Conservation (phyloP, 805 yeast genomes). For the Sugiyamaella boreocaroliniensis region DNA sequence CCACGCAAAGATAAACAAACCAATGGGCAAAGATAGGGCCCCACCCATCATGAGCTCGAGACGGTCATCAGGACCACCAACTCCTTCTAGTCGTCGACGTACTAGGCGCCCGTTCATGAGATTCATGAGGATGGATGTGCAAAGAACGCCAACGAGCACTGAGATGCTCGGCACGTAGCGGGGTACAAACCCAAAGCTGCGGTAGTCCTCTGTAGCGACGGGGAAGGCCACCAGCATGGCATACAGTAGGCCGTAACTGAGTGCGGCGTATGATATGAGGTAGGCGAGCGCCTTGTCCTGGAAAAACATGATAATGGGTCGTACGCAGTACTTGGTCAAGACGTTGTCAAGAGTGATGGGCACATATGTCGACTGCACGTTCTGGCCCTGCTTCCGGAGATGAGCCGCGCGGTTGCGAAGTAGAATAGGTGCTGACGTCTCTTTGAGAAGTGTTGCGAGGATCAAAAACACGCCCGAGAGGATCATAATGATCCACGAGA, state of each 20-base stretch:
- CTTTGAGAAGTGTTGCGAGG: slow-evolving; percentile 27
- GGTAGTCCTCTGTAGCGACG: slow-evolving; percentile 16
- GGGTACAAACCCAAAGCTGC: slow-evolving; percentile 1
- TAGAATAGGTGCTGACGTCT: slow-evolving; percentile 26
- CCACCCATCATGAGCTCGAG: slow-evolving; percentile 7
- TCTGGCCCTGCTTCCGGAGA: slow-evolving; percentile 38
- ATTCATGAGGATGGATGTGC: not conserved
- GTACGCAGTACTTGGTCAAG: slow-evolving; percentile 24
- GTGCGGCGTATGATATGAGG: slow-evolving; percentile 26
- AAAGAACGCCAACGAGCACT: slow-evolving; percentile 1
- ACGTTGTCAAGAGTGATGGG: slow-evolving; percentile 31
- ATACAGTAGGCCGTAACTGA: slow-evolving; percentile 28
- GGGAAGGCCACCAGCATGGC: slow-evolving; percentile 29
- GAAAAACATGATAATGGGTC: slow-evolving; percentile 21
- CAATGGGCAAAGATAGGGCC: slow-evolving; percentile 7
- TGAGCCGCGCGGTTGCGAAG: slow-evolving; percentile 36
- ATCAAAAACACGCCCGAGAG: slow-evolving; percentile 26
- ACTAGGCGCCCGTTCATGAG: not conserved
- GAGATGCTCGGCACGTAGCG: slow-evolving; percentile 7
- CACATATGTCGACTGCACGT: slow-evolving; percentile 40
- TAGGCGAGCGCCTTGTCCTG: slow-evolving; percentile 27
- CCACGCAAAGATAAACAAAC: slow-evolving; percentile 16
- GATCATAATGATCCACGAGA: slow-evolving; percentile 40
- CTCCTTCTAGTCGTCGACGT: not conserved
- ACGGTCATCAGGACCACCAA: slow-evolving; percentile 3